Conservation (phyloP, 306 rosid species). For the Inga leiocalycina region DNA sequence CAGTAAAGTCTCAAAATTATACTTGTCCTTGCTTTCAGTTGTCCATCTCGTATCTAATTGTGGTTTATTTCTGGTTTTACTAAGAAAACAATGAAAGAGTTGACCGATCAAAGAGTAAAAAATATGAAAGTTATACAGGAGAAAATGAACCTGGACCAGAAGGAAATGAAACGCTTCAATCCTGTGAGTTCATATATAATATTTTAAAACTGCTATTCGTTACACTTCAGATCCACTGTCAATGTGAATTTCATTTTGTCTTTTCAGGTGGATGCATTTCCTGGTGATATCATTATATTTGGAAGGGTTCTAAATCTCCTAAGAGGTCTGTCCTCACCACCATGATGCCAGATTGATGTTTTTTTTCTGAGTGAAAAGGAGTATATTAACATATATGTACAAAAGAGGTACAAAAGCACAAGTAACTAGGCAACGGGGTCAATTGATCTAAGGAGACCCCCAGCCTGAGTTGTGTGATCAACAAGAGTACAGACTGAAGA, state of each 20-base stretch:
- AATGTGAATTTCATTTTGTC: background rate
- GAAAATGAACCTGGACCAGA: conserved; percentile 75
- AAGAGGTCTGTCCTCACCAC: conserved; percentile 65
- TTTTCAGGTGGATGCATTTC: conserved; percentile 95
- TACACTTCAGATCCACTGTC: conserved; percentile 19
- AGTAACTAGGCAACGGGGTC: too few relatives aligned
- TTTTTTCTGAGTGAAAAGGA: background rate
- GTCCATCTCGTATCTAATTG: conserved; percentile 30
- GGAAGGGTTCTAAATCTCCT: conserved; percentile 95
- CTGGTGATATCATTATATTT: conserved; percentile 97
- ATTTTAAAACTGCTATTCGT: conserved; percentile 33
- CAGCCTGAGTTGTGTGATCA: too few relatives aligned
- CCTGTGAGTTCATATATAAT: conserved; percentile 71
- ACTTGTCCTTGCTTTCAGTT: conserved; percentile 10
- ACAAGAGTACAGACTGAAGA: too few relatives aligned
- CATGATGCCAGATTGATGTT: conserved; percentile 23
- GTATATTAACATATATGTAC: too few relatives aligned
- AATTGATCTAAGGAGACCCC: too few relatives aligned
- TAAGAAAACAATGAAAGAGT: conserved; percentile 71
- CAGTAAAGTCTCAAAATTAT: conserved; percentile 31
- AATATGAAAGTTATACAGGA: conserved; percentile 88
- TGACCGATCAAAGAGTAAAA: conserved; percentile 72
- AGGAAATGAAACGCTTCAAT: conserved; percentile 88
- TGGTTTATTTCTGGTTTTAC: conserved; percentile 39
- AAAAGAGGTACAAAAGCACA: too few relatives aligned